Evolutionary conservation across 306 rosid species (phyloP), one percentile per base, ranked within the genome.

Genomic region (Alnus rubra): DNA sequence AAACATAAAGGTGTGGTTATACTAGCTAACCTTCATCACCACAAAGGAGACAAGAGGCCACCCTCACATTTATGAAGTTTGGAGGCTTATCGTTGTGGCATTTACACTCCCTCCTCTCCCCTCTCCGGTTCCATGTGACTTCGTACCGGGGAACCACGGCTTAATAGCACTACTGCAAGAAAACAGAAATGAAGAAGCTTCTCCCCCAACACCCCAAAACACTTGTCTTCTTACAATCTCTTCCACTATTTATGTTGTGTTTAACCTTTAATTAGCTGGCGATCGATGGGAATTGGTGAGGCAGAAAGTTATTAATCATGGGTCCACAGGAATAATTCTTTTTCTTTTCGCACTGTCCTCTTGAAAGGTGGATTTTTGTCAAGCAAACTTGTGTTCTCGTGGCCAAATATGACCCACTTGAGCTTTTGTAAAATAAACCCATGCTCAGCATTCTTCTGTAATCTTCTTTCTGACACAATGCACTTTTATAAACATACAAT

Each of bases 121-220:
- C 71, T 45, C 71, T 62, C 72, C 60, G 59, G 15, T 62, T 59
- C 31, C 82, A 60, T 63, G 82, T 79, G 82, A 73, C 55, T 73
- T 63, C 62, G 55, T 49, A 9, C 54, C 19, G 74, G 52, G 37
- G 37, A 72, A 60, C 69, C 31, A 23, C 45, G 60, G 15, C 15
- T 56, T 72, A 79, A 50, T 39, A 37, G 73, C 77, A 42, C 31
- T 42, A 51, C 51, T 18, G 5, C 33, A 59, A 31, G 37, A 14
- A 4, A 44, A n/a, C 42, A n/a, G 55, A 74, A 9, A 8, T 37
- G 33, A 54, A 19, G 35, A 54, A 54, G 16, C 50, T 74, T 53
- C 76, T 54, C 31, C 14, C 50, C 18, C 13, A 15, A 39, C 4
- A 0, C 5, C 5, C 44, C 7, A 7, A 4, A 42, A 42, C 45